Evolutionary conservation across 2,329 filamentous ascomycete species (phyloP).

Genomic region (Lasiodiplodia sp.): DNA sequence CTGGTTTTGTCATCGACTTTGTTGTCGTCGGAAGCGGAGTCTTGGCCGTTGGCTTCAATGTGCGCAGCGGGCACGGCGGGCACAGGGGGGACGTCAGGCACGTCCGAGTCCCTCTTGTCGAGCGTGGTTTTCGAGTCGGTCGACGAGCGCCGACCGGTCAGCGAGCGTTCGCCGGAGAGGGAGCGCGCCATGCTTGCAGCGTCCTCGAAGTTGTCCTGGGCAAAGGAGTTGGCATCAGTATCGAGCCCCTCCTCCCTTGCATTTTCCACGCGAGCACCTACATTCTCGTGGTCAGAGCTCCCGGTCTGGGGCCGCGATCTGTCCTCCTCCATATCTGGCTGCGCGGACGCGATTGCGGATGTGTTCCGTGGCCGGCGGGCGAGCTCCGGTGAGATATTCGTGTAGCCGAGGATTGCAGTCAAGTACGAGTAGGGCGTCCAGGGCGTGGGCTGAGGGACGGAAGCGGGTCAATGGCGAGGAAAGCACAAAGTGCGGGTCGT

Average conservation of each 20-base stretch:
- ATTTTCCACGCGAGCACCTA: constrained; percentile 21
- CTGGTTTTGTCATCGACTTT: constrained; percentile 39
- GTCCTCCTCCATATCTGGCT: constrained; percentile 25
- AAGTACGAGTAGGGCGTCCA: constrained; percentile 10
- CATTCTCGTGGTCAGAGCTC: constrained; percentile 30
- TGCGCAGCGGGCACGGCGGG: constrained; percentile 8
- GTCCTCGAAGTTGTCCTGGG: constrained; percentile 83
- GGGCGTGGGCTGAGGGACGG: background rate
- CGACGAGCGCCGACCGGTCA: constrained; percentile 47
- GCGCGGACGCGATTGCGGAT: background rate
- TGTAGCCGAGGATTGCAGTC: constrained; percentile 13
- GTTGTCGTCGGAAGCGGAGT: constrained; percentile 36
- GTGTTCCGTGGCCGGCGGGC: background rate
- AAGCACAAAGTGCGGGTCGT: background rate
- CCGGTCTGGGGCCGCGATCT: constrained; percentile 22
- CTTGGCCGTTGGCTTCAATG: constrained; percentile 29
- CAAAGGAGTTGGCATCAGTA: constrained; percentile 26
- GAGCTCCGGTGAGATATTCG: constrained; percentile 12
- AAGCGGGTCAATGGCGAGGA: constrained; percentile 15
- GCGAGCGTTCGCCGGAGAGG: constrained; percentile 61
- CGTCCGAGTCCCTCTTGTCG: constrained; percentile 39
- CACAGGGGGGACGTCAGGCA: constrained; percentile 35
- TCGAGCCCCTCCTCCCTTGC: constrained; percentile 30
- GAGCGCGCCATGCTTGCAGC: constrained; percentile 67
- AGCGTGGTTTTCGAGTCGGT: constrained; percentile 19